Conservation (phyloP, 2,329 filamentous ascomycete genomes). For the Tolypocladium guangdongense region DNA sequence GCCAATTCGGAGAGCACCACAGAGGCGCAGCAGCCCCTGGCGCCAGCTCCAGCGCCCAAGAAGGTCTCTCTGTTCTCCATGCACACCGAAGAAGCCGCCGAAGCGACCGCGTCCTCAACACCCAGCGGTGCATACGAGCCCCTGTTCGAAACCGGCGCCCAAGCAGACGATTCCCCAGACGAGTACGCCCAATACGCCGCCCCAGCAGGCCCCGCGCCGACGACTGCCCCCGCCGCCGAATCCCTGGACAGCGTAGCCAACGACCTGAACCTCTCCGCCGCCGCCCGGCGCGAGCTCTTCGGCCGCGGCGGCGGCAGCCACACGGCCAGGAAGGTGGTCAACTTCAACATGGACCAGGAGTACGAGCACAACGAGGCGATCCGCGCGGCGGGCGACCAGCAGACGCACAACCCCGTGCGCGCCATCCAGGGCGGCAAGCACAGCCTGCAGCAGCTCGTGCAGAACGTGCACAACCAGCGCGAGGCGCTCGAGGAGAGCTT, state of each 20-base stretch:
- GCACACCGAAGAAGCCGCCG: slow-evolving; percentile 26
- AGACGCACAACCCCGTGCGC: slow-evolving; percentile 72
- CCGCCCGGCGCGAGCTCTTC: slow-evolving; percentile 74
- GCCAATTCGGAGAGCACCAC: slow-evolving; percentile 7
- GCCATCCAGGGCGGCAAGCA: slow-evolving; percentile 78
- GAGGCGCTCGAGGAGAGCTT: slow-evolving; percentile 90
- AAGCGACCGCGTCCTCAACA: slow-evolving; percentile 10
- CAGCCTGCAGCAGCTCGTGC: slow-evolving; percentile 77
- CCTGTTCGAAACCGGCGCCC: slow-evolving; percentile 28
- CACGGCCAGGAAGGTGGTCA: slow-evolving; percentile 52
- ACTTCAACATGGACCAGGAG: slow-evolving; percentile 82
- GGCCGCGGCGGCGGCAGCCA: slow-evolving; percentile 47
- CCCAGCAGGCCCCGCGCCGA: slow-evolving; percentile 14
- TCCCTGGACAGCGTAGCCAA: slow-evolving; percentile 62
- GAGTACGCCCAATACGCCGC: slow-evolving; percentile 19
- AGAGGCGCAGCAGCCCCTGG: slow-evolving; percentile 1
- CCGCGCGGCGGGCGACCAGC: slow-evolving; percentile 57
- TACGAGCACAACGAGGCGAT: slow-evolving; percentile 77
- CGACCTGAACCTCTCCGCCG: slow-evolving; percentile 67
- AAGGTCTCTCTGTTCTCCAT: slow-evolving; percentile 63
- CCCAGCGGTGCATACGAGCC: slow-evolving; percentile 35
- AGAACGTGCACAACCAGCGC: slow-evolving; percentile 68
- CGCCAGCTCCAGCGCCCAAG: slow-evolving; percentile 25
- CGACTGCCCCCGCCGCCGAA: slow-evolving; percentile 24
- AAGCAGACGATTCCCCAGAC: slow-evolving; percentile 12